Evolutionary conservation across 2,329 filamentous ascomycete species (phyloP), one percentile per base, ranked within the genome.

Genomic region (Diaporthe citrichinensis): DNA sequence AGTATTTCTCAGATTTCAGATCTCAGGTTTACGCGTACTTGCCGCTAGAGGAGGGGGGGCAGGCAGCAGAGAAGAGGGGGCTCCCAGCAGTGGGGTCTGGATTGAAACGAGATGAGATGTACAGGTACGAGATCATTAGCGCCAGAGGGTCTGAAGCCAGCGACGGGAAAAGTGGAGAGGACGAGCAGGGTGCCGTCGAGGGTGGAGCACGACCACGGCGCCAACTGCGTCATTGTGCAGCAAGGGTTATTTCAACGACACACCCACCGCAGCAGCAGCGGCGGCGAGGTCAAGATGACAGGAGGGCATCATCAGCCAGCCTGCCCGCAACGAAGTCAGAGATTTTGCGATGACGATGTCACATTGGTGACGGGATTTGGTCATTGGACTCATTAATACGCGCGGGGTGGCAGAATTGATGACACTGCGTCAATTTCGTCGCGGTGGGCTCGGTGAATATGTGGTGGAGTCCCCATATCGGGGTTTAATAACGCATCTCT

Each of bases 241-340:
- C 61, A 71, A 76, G 74, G 74, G 62, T 71, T 76, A 76, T 74
- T 76, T 76, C 74, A 71, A 76, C 74, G 74, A 76, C 74, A 76
- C 74, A 69, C 74, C 74, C 74, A 71, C 71, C 71, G 71, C 71
- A 62, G 71, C 65, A 39, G 58, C 71, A 72, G 49, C 55, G 36
- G n/a, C 53, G 31, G n/a, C 12, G 15, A 14, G n/a, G 34, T 55
- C 28, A n/a, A 58, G 25, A 57, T 53, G 39, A 25, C 36, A 41
- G 39, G 58, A 17, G 17, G 71, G 55, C 67, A 49, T 23, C 41
- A 51, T 34, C 25, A 46, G 36, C 65, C 65, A 62, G 41, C 67
- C 34, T n/a, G 31, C 44, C 67, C 34, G 25, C 39, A 28, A 9
- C 36, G 10, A 1, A 20, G 9, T 17, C 15, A 57, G 8, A 34